Percentiles rank a stretch among this genome's conserved stretches.
Evolutionary conservation across 148 eudicot species (phyloP).

Genomic region (Talinum fruticosum): DNA sequence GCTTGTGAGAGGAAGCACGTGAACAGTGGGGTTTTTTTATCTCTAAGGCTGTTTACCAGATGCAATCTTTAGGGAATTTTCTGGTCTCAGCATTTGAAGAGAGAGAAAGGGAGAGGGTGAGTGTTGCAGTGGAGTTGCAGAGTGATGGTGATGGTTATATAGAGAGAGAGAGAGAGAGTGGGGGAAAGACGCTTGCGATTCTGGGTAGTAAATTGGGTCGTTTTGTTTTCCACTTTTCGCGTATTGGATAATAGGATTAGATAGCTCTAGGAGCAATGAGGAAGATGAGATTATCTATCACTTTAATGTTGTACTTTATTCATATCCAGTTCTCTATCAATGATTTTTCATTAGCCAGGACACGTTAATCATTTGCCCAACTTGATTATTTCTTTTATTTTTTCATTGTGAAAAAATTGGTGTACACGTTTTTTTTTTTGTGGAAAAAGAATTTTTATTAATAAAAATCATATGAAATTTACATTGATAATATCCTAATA

Average conservation of each 20-base stretch:
- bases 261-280: background rate
- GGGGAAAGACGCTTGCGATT: background rate
- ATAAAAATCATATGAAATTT: too few species aligned
- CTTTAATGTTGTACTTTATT: background rate
- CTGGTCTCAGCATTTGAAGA: background rate
- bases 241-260: background rate
- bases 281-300: background rate
- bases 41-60: too few species aligned
- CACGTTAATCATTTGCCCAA: background rate
- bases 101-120: background rate
- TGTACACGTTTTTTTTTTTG: too few species aligned
- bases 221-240: background rate
- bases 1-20: slow-evolving; percentile 5
- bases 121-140: background rate
- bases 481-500: too few species aligned
- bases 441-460: too few species aligned
- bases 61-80: background rate
- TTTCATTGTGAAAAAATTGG: too few species aligned
- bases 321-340: background rate
- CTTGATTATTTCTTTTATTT: too few species aligned
- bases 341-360: background rate
- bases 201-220: background rate
- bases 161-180: background rate
- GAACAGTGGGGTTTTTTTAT: too few species aligned
- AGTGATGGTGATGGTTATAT: background rate